A percentile compares a stretch with the other conserved stretches of the same genome.
These are phyloP conservation scores for Arthroderma uncinatum DNA, from an alignment of 2,329 filamentous ascomycete species.

Conservation along the genomic window DNA sequence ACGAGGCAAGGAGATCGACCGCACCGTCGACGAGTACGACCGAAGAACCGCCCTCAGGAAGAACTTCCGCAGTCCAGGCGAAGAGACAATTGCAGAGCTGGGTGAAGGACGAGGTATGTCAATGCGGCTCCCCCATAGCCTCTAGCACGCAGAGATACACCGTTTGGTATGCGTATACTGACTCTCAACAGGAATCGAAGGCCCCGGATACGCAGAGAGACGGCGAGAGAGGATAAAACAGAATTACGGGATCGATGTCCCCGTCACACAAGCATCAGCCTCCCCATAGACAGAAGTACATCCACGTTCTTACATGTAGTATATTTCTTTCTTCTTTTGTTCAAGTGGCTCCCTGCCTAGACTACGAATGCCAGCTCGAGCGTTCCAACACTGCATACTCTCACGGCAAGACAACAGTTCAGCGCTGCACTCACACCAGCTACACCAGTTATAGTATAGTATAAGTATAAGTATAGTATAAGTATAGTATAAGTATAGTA, in stretches of 20 bases:
- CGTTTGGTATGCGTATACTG: constrained; percentile 11
- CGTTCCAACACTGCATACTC: no score
- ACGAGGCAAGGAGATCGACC: constrained; percentile 44
- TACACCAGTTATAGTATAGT: no score
- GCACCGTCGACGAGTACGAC: constrained; percentile 60
- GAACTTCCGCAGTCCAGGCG: constrained; percentile 60
- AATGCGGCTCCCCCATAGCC: background rate
- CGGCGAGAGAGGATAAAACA: constrained; percentile 70
- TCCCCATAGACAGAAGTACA: constrained; percentile 15
- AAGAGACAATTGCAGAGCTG: constrained; percentile 69
- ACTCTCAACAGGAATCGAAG: constrained; percentile 55
- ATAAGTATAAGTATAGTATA: no score
- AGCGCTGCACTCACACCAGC: background rate
- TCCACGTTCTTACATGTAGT: constrained; percentile 10
- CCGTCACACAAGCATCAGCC: constrained; percentile 43
- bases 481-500: no score
- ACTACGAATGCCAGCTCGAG: no score
- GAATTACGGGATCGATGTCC: constrained; percentile 78
- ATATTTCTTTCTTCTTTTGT: constrained; percentile 8
- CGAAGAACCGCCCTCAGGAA: constrained; percentile 63
- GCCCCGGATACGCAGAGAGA: constrained; percentile 73
- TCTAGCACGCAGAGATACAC: background rate
- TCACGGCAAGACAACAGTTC: no score
- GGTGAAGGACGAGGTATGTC: constrained; percentile 75
- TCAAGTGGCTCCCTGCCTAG: no score